These are phyloP conservation scores for Eragrostis tef DNA, from an alignment of 202 grass and related monocot species.

Conservation along the genomic window DNA sequence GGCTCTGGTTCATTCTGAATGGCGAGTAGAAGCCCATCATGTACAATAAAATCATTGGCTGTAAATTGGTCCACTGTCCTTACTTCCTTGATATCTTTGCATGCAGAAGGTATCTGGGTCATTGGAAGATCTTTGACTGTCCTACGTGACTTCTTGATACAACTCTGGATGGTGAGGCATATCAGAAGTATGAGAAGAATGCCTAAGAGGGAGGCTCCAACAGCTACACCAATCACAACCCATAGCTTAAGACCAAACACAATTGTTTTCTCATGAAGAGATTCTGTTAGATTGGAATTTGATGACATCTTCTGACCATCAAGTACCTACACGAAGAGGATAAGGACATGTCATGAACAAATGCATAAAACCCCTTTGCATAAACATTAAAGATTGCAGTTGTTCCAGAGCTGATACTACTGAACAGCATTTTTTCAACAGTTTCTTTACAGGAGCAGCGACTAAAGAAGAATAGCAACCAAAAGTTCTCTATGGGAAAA, in stretches of 20 bases:
- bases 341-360: slow-evolving; percentile 22
- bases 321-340: slow-evolving; percentile 45
- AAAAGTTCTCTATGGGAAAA: neutral
- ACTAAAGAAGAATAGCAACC: slow-evolving; percentile 20
- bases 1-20: slow-evolving; percentile 58
- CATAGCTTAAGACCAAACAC: slow-evolving; percentile 92
- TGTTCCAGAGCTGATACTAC: neutral
- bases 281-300: slow-evolving; percentile 76
- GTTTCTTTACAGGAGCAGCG: slow-evolving; percentile 41
- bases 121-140: slow-evolving; percentile 57
- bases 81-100: slow-evolving; percentile 96
- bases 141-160: slow-evolving; percentile 55
- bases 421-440: slow-evolving; percentile 11
- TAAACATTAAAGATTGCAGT: neutral
- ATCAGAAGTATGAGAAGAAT: slow-evolving; percentile 74
- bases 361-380: slow-evolving; percentile 5
- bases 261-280: slow-evolving; percentile 79
- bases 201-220: slow-evolving; percentile 72
- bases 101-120: slow-evolving; percentile 68
- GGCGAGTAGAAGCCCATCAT: slow-evolving; percentile 68
- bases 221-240: slow-evolving; percentile 86
- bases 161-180: slow-evolving; percentile 71
- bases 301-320: slow-evolving; percentile 61
- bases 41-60: slow-evolving; percentile 63
- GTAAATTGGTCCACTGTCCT: slow-evolving; percentile 51